Evolutionary conservation across 805 yeast species (phyloP), one percentile per base, ranked within the genome.

Genomic region (Candida dendrica): DNA sequence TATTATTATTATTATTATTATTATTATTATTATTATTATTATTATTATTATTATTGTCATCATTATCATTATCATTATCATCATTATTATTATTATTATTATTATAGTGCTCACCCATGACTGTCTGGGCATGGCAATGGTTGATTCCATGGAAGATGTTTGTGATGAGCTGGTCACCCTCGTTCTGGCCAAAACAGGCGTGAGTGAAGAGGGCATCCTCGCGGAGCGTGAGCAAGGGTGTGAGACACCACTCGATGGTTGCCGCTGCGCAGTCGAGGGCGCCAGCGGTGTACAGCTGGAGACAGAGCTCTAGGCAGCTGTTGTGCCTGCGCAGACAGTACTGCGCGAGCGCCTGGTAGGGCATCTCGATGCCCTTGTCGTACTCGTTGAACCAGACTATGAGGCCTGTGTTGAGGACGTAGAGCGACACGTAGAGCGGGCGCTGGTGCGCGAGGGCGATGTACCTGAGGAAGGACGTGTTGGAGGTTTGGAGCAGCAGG

Each of bases 371-470:
- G 0, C 74, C 74, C 24, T 55, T 60, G 3, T 56, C 58, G 27
- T 56, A 42, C 7, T 51, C 49, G 26, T 55, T 52, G 35, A 69
- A 59, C 75, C 75, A 71, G 3, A 69, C 43, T 2, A 69, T 48
- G 3, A 71, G 46, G 11, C 63, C 59, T 5, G 60, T 52, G 39
- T 62, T 63, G 38, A 69, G 39, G 1, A 65, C 64, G 48, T 66
- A 71, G 3, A 70, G 34, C 40, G 69, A 74, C 6, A 55, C 54
- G 10, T 47, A 47, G 9, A 46, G 35, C 4, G 40, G 43, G 8
- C 37, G 27, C n/a, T 45, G 44, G 9, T 48, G 47, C 17, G 47
- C 40, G 8, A 47, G 37, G 1, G 47, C 47, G 14, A 50, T 41
- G 31, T 37, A 44, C 13, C 37, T 40, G 17, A 51, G 26, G 3